Evolutionary conservation across 192 early-diverging fungal genomes (phyloP).

Genomic region (Spinellus fusiger): DNA sequence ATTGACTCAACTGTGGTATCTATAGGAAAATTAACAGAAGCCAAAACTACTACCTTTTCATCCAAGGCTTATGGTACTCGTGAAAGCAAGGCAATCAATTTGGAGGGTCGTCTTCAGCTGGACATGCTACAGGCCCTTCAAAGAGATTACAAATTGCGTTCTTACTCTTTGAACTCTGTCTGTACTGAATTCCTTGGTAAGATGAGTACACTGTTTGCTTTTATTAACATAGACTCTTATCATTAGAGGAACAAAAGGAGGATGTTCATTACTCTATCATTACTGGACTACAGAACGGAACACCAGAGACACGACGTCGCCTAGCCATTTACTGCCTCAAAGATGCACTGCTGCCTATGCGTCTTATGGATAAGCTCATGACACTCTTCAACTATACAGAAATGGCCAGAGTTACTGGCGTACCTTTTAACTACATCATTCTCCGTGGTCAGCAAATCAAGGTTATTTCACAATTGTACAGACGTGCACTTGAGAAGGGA

Average conservation of each 20-base stretch:
- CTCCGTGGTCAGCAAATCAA: constrained; percentile 96
- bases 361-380: constrained; percentile 97
- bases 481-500: constrained; percentile 75
- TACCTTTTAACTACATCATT: constrained; percentile 91
- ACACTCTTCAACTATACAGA: constrained; percentile 94
- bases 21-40: constrained; percentile 52
- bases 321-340: constrained; percentile 97
- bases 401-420: constrained; percentile 97
- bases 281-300: constrained; percentile 94
- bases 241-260: constrained; percentile 91
- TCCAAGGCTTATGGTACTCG: constrained; percentile 93
- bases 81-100: constrained; percentile 81
- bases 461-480: constrained; percentile 94
- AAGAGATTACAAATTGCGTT: constrained; percentile 91
- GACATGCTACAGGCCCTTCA: constrained; percentile 94
- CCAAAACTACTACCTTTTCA: constrained; percentile 78
- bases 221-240: not conserved
- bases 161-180: constrained; percentile 94
- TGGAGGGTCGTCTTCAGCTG: constrained; percentile 89
- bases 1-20: not conserved
- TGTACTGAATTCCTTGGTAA: constrained; percentile 87
- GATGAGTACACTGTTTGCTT: not conserved
- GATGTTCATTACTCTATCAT: constrained; percentile 99
- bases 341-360: constrained; percentile 91
- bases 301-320: constrained; percentile 87